Evolutionary conservation across 192 early-diverging fungal genomes (phyloP).

Genomic region (Coemansia sp.): DNA sequence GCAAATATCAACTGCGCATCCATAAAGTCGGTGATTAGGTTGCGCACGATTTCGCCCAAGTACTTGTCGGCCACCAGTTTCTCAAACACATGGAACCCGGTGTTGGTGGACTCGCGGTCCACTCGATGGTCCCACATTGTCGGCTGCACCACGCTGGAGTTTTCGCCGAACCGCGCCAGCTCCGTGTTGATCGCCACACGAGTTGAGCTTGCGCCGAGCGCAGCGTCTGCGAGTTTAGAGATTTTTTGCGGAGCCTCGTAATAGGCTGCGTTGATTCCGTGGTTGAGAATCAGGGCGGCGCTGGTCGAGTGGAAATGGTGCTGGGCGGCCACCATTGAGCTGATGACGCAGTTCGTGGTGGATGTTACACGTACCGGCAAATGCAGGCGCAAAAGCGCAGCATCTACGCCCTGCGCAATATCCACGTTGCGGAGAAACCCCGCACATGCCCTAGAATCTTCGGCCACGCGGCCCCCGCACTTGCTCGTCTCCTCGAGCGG

Average conservation of each 20-base stretch:
- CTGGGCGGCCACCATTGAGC: conserved; percentile 84
- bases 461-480: conserved; percentile 59
- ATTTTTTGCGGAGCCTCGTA: conserved; percentile 75
- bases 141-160: conserved; percentile 63
- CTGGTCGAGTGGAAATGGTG: conserved; percentile 72
- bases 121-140: conserved; percentile 82
- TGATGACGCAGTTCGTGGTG: conserved; percentile 94
- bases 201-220: conserved; percentile 8
- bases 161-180: conserved; percentile 84
- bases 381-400: conserved; percentile 63
- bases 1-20: conserved; percentile 76
- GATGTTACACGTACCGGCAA: conserved; percentile 79
- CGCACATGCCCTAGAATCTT: conserved; percentile 15
- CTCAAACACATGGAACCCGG: conserved; percentile 80
- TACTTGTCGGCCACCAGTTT: conserved; percentile 96
- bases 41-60: conserved; percentile 87
- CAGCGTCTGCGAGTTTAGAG: conserved; percentile 42
- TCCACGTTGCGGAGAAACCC: conserved; percentile 70
- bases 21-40: conserved; percentile 78
- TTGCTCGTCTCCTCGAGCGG: conserved; percentile 79
- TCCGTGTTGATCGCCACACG: conserved; percentile 93
- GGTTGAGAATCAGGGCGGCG: conserved; percentile 87
- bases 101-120: conserved; percentile 80
- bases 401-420: conserved; percentile 71
- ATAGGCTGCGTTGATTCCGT: conserved; percentile 95